Evolutionary conservation across 176 grass and related monocot genomes (phyloP).

Genomic region (Cenchrus americanus): DNA sequence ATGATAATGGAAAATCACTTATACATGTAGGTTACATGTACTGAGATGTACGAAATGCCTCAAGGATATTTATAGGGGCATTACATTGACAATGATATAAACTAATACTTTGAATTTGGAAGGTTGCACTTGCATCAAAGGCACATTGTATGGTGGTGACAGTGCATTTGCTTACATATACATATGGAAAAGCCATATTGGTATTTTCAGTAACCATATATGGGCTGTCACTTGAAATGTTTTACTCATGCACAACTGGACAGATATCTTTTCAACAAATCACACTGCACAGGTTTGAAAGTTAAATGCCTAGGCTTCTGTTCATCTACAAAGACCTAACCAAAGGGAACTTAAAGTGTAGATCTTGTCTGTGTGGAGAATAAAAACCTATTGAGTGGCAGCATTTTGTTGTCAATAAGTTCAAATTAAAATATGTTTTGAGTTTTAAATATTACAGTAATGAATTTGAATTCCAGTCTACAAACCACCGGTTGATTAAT

Average conservation of each 20-base stretch:
- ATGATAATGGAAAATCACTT: not conserved
- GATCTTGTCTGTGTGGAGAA: not conserved
- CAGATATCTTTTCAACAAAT: not conserved
- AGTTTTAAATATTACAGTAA: not conserved
- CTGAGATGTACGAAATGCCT: not conserved
- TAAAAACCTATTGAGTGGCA: not conserved
- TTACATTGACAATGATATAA: not conserved
- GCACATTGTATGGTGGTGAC: not conserved
- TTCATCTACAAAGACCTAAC: not conserved
- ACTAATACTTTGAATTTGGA: not conserved
- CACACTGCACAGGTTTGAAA: not conserved
- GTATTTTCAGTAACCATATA: not conserved
- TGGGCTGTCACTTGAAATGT: not conserved
- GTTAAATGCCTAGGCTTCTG: not conserved
- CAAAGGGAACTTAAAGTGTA: not conserved
- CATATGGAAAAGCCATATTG: not conserved
- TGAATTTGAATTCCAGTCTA: not conserved
- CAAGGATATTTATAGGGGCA: slow-evolving; percentile 4
- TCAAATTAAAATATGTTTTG: not conserved
- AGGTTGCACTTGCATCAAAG: not conserved
- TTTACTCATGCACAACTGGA: not conserved
- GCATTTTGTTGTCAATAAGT: not conserved
- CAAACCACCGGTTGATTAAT: not conserved
- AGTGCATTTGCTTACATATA: not conserved
- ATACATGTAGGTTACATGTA: not conserved